Evolutionary conservation across 768 basidiomycete genomes (phyloP).

Genomic region (Tulasnella sp.): DNA sequence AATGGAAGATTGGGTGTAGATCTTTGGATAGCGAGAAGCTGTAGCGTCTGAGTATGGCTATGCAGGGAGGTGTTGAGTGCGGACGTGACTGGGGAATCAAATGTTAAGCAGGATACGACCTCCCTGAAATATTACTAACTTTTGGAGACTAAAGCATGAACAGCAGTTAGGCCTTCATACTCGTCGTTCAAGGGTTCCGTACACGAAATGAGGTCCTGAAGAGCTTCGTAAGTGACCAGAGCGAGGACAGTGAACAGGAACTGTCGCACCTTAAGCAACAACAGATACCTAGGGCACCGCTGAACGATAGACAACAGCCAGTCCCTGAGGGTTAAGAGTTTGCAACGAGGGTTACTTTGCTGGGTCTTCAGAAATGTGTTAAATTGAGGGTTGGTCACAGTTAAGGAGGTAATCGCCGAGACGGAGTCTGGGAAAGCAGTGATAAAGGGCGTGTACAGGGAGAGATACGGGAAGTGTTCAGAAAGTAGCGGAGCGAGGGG

Average conservation of each 20-base stretch:
- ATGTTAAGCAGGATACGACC: background rate
- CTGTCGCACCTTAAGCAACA: constrained; percentile 55
- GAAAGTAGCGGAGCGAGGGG: constrained; percentile 45
- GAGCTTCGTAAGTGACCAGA: constrained; percentile 35
- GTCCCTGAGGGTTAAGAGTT: constrained; percentile 70
- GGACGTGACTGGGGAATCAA: constrained; percentile 53
- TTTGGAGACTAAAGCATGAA: constrained; percentile 65
- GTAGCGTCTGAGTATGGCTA: constrained; percentile 69
- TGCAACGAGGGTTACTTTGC: constrained; percentile 66
- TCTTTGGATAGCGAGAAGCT: constrained; percentile 73
- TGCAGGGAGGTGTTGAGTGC: constrained; percentile 77
- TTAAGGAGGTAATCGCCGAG: constrained; percentile 4
- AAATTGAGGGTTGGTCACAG: constrained; percentile 49
- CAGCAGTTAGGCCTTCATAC: constrained; percentile 54
- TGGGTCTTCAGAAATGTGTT: constrained; percentile 58
- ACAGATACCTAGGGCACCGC: constrained; percentile 79
- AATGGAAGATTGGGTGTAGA: constrained; percentile 71
- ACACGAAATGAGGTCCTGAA: constrained; percentile 60
- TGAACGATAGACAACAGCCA: constrained; percentile 87
- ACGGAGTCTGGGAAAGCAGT: constrained; percentile 64
- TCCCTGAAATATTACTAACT: constrained; percentile 44
- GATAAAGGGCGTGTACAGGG: constrained; percentile 80
- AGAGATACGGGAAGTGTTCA: constrained; percentile 83
- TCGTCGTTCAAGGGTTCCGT: constrained; percentile 66
- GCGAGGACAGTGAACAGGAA: constrained; percentile 55